Percentiles rank a stretch among this genome's conserved stretches.
Conservation (phyloP, 257 asterid genomes). For the Solanum infundibuliforme region DNA sequence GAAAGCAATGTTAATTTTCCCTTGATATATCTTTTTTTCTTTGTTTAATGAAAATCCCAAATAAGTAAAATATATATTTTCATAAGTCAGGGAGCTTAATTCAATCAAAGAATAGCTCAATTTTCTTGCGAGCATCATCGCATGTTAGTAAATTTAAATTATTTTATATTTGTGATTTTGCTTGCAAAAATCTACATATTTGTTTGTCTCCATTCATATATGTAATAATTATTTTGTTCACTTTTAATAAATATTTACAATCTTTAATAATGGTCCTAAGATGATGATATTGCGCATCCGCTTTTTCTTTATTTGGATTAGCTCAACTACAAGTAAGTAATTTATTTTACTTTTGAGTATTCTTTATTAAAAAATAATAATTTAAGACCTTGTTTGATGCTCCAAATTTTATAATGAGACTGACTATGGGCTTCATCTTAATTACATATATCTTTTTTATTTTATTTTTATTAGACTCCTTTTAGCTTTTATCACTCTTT, state of each 20-base stretch:
- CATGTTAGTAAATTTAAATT: background rate
- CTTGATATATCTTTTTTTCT: too few species aligned
- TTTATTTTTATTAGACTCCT: background rate
- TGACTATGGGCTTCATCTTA: background rate
- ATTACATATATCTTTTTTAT: too few species aligned
- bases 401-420: background rate
- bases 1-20: too few species aligned
- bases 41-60: too few species aligned
- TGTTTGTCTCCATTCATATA: background rate
- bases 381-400: background rate
- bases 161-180: background rate
- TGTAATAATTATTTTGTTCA: background rate
- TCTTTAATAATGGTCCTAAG: background rate
- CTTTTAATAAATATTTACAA: background rate
- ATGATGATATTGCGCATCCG: background rate
- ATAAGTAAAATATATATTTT: too few species aligned
- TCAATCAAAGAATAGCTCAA: too few species aligned
- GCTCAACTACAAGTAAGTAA: background rate
- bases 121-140: background rate
- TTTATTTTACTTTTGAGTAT: background rate
- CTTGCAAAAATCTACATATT: background rate
- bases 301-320: background rate
- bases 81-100: too few species aligned
- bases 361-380: rapidly evolving
- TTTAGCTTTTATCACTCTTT: background rate